Evolutionary conservation across 225 moss, liverwort and hornwort species (phyloP).

Genomic region (Marchantia paleacea): DNA sequence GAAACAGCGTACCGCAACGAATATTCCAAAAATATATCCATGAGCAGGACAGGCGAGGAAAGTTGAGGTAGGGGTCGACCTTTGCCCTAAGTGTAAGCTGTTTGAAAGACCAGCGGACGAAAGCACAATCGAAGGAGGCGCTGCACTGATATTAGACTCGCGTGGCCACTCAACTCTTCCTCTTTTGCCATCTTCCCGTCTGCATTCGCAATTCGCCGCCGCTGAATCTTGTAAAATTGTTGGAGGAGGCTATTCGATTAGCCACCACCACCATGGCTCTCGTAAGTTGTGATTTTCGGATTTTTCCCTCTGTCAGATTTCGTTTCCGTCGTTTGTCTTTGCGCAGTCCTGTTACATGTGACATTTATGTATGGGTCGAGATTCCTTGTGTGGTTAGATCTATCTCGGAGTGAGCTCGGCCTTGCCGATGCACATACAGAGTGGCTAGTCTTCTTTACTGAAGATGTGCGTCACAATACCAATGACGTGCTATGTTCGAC

Average conservation of each 20-base stretch:
- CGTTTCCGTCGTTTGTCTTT: not conserved
- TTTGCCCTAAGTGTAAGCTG: slow-evolving; percentile 15
- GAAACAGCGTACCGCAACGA: not conserved
- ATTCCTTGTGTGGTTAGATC: too few species aligned
- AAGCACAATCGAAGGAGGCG: not conserved
- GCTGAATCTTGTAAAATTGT: not conserved
- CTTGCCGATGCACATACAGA: too few species aligned
- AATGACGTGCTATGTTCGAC: too few species aligned
- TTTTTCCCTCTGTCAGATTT: not conserved
- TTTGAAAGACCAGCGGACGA: not conserved
- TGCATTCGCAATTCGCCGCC: not conserved
- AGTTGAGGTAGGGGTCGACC: not conserved
- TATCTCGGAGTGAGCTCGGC: too few species aligned
- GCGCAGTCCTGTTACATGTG: too few species aligned
- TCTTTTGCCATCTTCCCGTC: not conserved
- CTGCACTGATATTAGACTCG: slow-evolving; percentile 2
- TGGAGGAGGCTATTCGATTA: slow-evolving; percentile 5
- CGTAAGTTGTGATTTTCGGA: not conserved
- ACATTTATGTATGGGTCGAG: too few species aligned
- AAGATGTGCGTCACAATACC: too few species aligned
- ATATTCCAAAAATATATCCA: slow-evolving; percentile 13
- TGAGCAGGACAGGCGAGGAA: not conserved
- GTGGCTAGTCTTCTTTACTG: too few species aligned
- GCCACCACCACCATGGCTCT: slow-evolving; percentile 15
- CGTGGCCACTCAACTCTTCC: not conserved